Evolutionary conservation across 305 asterid species (phyloP).

Genomic region (Rubia balearica): DNA sequence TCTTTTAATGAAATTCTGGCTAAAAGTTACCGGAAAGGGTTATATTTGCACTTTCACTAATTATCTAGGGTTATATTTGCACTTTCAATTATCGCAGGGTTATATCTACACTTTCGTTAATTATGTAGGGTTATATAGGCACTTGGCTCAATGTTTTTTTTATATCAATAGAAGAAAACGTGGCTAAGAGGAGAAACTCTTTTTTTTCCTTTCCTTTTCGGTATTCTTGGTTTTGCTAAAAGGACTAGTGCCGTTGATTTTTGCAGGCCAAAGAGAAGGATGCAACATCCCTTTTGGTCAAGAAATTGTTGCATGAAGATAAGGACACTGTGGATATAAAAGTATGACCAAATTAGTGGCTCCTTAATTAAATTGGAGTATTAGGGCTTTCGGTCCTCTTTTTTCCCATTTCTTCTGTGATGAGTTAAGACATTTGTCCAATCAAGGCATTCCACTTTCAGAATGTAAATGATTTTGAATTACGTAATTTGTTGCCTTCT

Average conservation of each 20-base stretch:
- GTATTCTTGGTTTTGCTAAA: not conserved
- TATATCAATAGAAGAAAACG: too few relatives aligned
- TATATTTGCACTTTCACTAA: too few relatives aligned
- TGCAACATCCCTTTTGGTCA: conserved; percentile 34
- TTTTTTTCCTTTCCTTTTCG: too few relatives aligned
- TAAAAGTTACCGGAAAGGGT: too few relatives aligned
- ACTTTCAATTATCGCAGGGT: too few relatives aligned
- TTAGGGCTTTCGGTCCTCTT: conserved; percentile 12
- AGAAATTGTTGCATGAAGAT: conserved; percentile 32
- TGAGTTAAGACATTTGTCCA: conserved; percentile 9
- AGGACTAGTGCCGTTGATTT: not conserved
- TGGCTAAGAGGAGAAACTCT: not conserved
- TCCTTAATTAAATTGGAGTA: conserved; percentile 28
- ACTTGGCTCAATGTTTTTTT: too few relatives aligned
- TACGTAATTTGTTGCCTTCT: conserved; percentile 10
- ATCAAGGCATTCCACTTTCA: conserved; percentile 10
- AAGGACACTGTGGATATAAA: conserved; percentile 31
- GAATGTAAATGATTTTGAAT: conserved; percentile 24
- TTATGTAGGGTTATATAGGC: too few relatives aligned
- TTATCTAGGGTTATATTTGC: too few relatives aligned
- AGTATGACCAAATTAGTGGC: conserved; percentile 20
- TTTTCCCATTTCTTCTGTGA: conserved; percentile 3
- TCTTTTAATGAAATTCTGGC: too few relatives aligned
- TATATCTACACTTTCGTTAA: too few relatives aligned
- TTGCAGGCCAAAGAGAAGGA: conserved; percentile 49